A percentile compares a stretch with the other conserved stretches of the same genome.
Conservation (phyloP, 202 grass and related monocot species). For the Cymbopogon flexuosus region DNA sequence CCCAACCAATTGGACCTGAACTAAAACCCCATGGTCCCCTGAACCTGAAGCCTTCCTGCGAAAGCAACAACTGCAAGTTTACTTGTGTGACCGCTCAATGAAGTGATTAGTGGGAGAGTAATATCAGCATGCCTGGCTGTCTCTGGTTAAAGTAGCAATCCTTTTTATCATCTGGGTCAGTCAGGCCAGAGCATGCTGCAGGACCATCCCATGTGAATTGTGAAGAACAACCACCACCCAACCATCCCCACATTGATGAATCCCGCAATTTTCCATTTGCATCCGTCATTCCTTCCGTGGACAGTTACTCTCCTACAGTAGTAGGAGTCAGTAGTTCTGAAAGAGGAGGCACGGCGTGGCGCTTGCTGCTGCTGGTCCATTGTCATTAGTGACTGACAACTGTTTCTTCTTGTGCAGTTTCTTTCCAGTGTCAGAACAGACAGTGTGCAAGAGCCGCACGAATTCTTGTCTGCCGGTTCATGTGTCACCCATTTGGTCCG, state of each 20-base stretch:
- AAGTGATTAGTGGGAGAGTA: background rate
- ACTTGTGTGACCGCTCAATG: background rate
- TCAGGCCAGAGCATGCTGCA: background rate
- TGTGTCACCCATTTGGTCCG: background rate
- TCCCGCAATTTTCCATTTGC: background rate
- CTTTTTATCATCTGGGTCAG: background rate
- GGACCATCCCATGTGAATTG: background rate
- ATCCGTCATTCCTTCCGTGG: background rate
- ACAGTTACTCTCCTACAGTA: background rate
- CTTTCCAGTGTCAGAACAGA: background rate
- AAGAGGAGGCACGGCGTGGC: background rate
- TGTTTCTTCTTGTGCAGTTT: background rate
- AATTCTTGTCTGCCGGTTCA: constrained; percentile 1
- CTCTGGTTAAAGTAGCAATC: background rate
- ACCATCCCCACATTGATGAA: background rate
- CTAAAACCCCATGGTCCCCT: background rate
- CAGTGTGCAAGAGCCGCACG: background rate
- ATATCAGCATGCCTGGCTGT: background rate
- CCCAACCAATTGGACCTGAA: background rate
- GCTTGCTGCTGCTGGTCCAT: background rate
- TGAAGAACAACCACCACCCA: background rate
- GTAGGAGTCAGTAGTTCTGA: background rate
- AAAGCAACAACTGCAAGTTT: background rate
- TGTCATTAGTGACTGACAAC: background rate
- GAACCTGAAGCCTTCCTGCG: background rate